These are phyloP conservation scores for Paramecium biaurelia DNA, from an alignment of 73 alveolate species.

Conservation along the genomic window DNA sequence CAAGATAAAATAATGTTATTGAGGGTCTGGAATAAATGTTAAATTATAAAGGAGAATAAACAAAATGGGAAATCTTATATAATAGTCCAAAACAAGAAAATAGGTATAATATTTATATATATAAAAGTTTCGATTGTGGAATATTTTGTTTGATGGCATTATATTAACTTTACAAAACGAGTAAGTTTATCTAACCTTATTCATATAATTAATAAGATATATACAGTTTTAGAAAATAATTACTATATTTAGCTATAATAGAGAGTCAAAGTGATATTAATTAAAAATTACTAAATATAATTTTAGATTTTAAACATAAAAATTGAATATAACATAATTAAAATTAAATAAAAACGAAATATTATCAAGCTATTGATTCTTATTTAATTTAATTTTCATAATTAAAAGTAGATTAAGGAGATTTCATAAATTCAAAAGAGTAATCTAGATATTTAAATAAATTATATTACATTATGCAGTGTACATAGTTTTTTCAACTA, in stretches of 20 bases:
- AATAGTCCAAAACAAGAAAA: constrained; percentile 9
- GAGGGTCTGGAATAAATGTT: neutral
- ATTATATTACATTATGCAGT: neutral
- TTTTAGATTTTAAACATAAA: neutral
- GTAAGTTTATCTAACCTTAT: neutral
- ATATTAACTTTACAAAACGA: neutral
- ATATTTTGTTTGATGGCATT: neutral
- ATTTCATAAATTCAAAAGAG: neutral
- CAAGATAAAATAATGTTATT: neutral
- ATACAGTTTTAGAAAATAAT: neutral
- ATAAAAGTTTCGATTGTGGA: neutral
- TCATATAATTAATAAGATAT: neutral
- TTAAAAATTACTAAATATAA: neutral
- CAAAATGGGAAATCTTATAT: neutral
- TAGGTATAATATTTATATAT: neutral
- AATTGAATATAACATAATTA: neutral
- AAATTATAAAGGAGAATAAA: neutral
- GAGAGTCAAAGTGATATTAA: neutral
- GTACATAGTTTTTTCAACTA: neutral
- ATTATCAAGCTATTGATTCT: neutral
- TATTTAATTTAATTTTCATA: neutral
- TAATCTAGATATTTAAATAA: neutral
- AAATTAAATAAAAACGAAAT: neutral
- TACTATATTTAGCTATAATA: neutral
- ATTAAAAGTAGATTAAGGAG: neutral